These are phyloP conservation scores for Ulmus americana DNA, from an alignment of 331 rosid species.

Conservation along the genomic window DNA sequence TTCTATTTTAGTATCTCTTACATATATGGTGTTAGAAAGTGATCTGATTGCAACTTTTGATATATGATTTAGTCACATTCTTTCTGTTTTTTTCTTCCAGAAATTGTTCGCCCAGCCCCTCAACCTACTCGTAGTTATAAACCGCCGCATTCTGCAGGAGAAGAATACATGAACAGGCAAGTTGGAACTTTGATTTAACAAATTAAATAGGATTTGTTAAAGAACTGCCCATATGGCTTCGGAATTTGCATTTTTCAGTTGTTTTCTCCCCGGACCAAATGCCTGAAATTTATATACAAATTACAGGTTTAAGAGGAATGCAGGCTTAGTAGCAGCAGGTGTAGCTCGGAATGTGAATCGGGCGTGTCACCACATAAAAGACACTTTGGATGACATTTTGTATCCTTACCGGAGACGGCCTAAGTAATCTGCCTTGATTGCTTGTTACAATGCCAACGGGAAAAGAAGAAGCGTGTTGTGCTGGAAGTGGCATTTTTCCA, in stretches of 20 bases:
- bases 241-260: background rate
- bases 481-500: slow-evolving; percentile 24
- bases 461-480: slow-evolving; percentile 6
- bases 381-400: slow-evolving; percentile 61
- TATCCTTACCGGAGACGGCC: slow-evolving; percentile 61
- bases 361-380: slow-evolving; percentile 58
- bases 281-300: slow-evolving; percentile 1
- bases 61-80: background rate
- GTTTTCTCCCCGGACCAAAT: background rate
- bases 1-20: background rate
- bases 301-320: slow-evolving; percentile 74
- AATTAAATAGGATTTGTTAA: background rate
- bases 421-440: slow-evolving; percentile 31
- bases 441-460: background rate
- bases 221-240: background rate
- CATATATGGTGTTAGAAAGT: background rate
- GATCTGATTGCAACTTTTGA: background rate
- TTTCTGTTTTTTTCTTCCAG: slow-evolving; percentile 26
- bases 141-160: slow-evolving; percentile 43
- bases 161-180: slow-evolving; percentile 74
- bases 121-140: slow-evolving; percentile 41
- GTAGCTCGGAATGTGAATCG: slow-evolving; percentile 64
- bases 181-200: slow-evolving; percentile 16
- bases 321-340: slow-evolving; percentile 71
- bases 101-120: slow-evolving; percentile 35